Percentiles rank a stretch among this genome's conserved stretches.
These are phyloP conservation scores for Alternaria angustiovoidea DNA, from an alignment of 2,329 filamentous ascomycete species.

Conservation along the genomic window DNA sequence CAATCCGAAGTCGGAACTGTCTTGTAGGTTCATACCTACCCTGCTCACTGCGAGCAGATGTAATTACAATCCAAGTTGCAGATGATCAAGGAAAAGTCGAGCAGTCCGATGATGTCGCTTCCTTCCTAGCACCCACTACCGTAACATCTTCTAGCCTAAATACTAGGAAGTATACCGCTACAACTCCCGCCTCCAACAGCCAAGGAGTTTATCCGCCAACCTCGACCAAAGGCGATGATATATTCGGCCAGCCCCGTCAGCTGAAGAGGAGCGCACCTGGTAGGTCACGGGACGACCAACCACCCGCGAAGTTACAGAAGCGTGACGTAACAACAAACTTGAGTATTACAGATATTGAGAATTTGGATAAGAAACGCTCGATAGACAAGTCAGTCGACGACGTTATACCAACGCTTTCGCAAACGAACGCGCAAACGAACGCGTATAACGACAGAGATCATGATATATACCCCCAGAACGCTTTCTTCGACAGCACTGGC, in stretches of 20 bases:
- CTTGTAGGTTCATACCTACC: not conserved
- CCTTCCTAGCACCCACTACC: not conserved
- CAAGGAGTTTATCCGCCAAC: not conserved
- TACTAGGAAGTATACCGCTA: not conserved
- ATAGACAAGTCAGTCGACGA: slow-evolving; percentile 17
- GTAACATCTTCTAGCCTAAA: not conserved
- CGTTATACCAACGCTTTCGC: slow-evolving; percentile 7
- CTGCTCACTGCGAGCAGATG: not conserved
- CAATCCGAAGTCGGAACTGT: slow-evolving; percentile 15
- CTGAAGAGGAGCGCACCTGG: slow-evolving; percentile 3
- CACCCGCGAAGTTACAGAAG: slow-evolving; percentile 10
- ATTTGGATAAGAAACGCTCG: not conserved
- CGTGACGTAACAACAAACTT: slow-evolving; percentile 5
- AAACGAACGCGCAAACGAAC: slow-evolving; percentile 2
- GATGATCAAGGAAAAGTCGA: not conserved
- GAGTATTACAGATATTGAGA: not conserved
- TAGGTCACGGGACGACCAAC: not conserved
- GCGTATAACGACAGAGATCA: not conserved
- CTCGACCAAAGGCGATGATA: not conserved
- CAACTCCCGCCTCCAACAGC: not conserved
- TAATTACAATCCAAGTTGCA: not conserved
- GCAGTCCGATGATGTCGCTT: not conserved
- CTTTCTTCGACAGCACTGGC: not conserved
- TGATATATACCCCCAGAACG: not conserved
- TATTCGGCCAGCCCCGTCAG: not conserved